Conservation (phyloP, 768 basidiomycete species). For the Agaricus sinodeliciosus region DNA sequence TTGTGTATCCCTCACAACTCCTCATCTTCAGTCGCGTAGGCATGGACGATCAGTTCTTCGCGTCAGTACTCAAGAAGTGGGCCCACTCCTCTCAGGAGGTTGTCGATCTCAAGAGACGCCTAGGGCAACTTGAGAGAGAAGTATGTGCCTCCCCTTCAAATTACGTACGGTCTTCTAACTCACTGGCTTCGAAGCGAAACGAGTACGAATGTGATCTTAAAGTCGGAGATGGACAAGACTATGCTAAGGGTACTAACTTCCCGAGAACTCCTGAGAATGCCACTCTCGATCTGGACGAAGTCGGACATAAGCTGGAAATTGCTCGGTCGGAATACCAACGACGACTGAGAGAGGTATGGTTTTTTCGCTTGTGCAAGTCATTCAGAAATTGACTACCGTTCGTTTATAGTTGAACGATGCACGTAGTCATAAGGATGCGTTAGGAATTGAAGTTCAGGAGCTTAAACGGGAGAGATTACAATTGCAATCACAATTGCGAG, state of each 20-base stretch:
- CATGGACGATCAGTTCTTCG: slow-evolving; percentile 29
- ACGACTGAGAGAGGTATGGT: neutral
- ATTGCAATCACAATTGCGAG: slow-evolving; percentile 3
- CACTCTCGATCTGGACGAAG: slow-evolving; percentile 10
- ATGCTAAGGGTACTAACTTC: too few species aligned
- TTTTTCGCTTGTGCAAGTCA: neutral
- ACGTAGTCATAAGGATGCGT: neutral
- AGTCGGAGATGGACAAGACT: neutral
- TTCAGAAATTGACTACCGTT: neutral
- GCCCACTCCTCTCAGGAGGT: slow-evolving; percentile 29
- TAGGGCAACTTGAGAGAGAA: slow-evolving; percentile 18
- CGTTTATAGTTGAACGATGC: neutral
- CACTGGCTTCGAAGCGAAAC: slow-evolving; percentile 3
- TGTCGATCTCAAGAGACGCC: slow-evolving; percentile 25
- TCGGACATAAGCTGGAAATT: slow-evolving; percentile 10
- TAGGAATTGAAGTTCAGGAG: slow-evolving; percentile 3
- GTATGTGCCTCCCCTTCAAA: slow-evolving; percentile 4
- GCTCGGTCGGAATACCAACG: slow-evolving; percentile 13
- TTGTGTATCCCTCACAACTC: neutral
- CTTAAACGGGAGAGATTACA: slow-evolving; percentile 3
- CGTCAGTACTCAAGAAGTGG: slow-evolving; percentile 26
- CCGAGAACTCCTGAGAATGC: neutral
- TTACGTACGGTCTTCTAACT: neutral
- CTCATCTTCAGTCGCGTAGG: slow-evolving; percentile 9
- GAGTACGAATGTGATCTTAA: slow-evolving; percentile 2